phyloP scores from a whole-genome alignment of 225 moss, liverwort and hornwort genomes.

The Marchantia paleacea region DNA sequence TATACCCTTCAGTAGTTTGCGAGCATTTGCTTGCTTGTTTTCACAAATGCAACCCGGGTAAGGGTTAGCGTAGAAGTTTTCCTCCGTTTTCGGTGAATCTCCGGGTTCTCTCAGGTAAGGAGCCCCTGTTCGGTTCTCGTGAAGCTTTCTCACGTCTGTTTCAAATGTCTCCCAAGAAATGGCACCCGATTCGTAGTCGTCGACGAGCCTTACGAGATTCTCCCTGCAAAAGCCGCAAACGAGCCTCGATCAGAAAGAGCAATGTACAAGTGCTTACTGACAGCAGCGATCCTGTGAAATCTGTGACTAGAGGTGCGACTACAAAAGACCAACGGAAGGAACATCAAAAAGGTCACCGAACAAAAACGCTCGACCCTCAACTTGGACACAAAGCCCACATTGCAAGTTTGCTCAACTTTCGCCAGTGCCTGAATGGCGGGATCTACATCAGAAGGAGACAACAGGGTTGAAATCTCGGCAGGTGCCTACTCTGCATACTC shows the following conservation, averaged over 20 bases:
- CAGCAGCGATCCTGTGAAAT: too few relatives aligned
- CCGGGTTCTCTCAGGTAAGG: conserved; percentile 59
- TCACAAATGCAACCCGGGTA: conserved; percentile 85
- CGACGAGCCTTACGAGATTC: conserved; percentile 71
- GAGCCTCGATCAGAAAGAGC: background rate
- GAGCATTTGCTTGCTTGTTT: conserved; percentile 28
- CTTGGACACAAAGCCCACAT: too few relatives aligned
- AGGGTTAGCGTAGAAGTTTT: conserved; percentile 89
- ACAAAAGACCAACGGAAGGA: too few relatives aligned
- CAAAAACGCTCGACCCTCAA: too few relatives aligned
- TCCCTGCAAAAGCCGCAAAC: conserved; percentile 42
- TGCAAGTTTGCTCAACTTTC: too few relatives aligned
- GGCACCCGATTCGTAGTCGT: conserved; percentile 53
- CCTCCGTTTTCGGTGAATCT: conserved; percentile 69
- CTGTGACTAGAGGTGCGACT: too few relatives aligned
- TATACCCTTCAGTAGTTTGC: conserved; percentile 40
- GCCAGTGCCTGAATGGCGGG: too few relatives aligned
- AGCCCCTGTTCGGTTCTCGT: conserved; percentile 57
- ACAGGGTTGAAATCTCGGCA: too few relatives aligned
- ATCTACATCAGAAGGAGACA: too few relatives aligned
- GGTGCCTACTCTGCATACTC: too few relatives aligned
- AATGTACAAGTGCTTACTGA: too few relatives aligned
- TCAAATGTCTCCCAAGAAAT: conserved; percentile 61
- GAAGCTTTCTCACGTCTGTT: conserved; percentile 53
- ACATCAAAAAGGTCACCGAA: too few relatives aligned